These are phyloP conservation scores for Oehlia diaphana DNA, from an alignment of 192 early-diverging fungal genomes.

Conservation along the genomic window DNA sequence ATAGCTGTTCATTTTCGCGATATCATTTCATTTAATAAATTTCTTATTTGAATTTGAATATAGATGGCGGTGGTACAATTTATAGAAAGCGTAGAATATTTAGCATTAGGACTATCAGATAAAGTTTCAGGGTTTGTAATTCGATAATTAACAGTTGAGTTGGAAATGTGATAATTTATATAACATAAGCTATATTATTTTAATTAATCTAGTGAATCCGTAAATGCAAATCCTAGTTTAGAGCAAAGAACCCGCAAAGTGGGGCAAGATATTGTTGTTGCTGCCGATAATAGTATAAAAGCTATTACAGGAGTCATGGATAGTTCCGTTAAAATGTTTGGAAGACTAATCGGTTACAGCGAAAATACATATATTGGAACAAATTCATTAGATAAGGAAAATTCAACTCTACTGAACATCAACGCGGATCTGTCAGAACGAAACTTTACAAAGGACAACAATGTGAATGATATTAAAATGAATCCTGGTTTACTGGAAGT, in stretches of 20 bases:
- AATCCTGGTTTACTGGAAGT: not conserved
- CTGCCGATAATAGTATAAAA: conserved; percentile 15
- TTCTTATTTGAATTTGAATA: not conserved
- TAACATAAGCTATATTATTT: not conserved
- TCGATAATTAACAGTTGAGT: not conserved
- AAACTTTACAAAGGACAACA: not conserved
- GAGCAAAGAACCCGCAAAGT: conserved; percentile 12
- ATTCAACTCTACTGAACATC: too few relatives aligned
- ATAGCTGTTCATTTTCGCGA: not conserved
- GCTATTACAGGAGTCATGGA: conserved; percentile 22
- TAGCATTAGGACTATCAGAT: conserved; percentile 3
- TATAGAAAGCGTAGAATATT: conserved; percentile 32
- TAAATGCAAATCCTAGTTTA: not conserved
- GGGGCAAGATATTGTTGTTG: conserved; percentile 20
- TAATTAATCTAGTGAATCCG: not conserved
- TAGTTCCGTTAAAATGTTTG: conserved; percentile 21
- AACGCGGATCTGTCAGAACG: too few relatives aligned
- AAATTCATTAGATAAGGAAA: not conserved
- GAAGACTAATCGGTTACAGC: conserved; percentile 24
- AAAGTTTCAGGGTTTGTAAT: conserved; percentile 18
- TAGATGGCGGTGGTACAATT: conserved; percentile 42
- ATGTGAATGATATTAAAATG: not conserved
- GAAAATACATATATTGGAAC: not conserved
- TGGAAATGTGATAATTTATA: not conserved
- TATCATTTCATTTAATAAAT: not conserved